These are phyloP conservation scores for Tillandsia leiboldiana DNA, from an alignment of 176 grass and related monocot species.

Conservation along the genomic window DNA sequence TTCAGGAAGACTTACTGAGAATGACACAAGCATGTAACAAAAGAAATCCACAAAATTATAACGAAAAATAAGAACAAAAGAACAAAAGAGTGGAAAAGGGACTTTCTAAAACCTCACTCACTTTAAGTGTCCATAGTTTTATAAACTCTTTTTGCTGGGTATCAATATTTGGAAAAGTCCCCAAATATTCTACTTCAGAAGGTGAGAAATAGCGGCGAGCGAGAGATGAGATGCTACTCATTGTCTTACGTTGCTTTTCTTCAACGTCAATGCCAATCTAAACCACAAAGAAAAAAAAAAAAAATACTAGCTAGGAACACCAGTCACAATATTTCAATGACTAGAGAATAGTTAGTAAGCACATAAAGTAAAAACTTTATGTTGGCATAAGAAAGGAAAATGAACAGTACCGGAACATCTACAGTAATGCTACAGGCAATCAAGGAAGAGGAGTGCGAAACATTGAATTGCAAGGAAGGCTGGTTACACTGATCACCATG, in stretches of 20 bases:
- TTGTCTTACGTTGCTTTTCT: conserved; percentile 73
- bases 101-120: conserved; percentile 30
- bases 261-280: conserved; percentile 95
- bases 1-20: too few relatives aligned
- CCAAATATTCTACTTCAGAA: conserved; percentile 65
- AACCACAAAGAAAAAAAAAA: conserved; percentile 1
- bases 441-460: conserved; percentile 88
- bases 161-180: conserved; percentile 44
- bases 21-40: neutral
- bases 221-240: conserved; percentile 53
- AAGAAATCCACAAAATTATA: neutral
- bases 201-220: conserved; percentile 77
- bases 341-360: conserved; percentile 13
- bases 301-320: neutral
- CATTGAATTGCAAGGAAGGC: conserved; percentile 74
- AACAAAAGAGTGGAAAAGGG: neutral
- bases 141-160: conserved; percentile 73
- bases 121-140: conserved; percentile 95
- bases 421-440: conserved; percentile 74
- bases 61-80: neutral
- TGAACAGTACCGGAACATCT: conserved; percentile 42
- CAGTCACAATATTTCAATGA: conserved; percentile 13
- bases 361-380: neutral
- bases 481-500: conserved; percentile 24
- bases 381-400: conserved; percentile 1